Conservation (phyloP, 2,329 filamentous ascomycete genomes). For the Diaporthe capsici region DNA sequence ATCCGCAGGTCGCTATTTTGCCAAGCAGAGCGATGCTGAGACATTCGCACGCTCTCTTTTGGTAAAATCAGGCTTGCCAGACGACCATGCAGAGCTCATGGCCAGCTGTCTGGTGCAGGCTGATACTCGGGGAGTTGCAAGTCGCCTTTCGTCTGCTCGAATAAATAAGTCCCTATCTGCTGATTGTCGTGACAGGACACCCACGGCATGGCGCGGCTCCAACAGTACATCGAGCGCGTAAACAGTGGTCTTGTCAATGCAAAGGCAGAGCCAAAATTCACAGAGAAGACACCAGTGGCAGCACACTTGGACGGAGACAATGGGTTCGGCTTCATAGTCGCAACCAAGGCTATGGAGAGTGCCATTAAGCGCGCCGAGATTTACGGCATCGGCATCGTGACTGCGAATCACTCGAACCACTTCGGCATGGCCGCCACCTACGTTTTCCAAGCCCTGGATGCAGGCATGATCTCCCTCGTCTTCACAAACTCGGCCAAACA, state of each 20-base stretch:
- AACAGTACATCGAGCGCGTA: constrained; percentile 46
- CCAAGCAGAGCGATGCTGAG: background rate
- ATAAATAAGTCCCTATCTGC: background rate
- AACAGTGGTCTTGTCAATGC: constrained; percentile 45
- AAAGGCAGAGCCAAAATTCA: constrained; percentile 41
- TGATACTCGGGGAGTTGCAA: constrained; percentile 47
- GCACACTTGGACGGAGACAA: constrained; percentile 49
- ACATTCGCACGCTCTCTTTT: background rate
- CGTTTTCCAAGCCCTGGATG: constrained; percentile 44
- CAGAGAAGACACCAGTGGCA: constrained; percentile 47
- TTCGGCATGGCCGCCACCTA: constrained; percentile 49
- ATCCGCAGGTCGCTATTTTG: background rate
- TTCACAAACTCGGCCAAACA: constrained; percentile 53
- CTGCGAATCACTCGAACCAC: constrained; percentile 46
- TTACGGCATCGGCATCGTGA: constrained; percentile 47
- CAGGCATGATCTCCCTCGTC: constrained; percentile 46
- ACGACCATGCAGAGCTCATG: constrained; percentile 41
- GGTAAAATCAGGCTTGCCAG: constrained; percentile 44
- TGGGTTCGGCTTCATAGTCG: constrained; percentile 49
- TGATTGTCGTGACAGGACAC: constrained; percentile 38
- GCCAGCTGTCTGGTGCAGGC: constrained; percentile 45
- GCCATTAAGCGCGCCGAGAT: constrained; percentile 44
- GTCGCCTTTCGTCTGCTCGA: background rate
- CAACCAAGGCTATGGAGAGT: constrained; percentile 44
- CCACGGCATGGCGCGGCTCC: constrained; percentile 47